Base-by-base conservation (phyloP, 2,329 filamentous ascomycete species). In the Neonectria neomacrospora region DNA sequence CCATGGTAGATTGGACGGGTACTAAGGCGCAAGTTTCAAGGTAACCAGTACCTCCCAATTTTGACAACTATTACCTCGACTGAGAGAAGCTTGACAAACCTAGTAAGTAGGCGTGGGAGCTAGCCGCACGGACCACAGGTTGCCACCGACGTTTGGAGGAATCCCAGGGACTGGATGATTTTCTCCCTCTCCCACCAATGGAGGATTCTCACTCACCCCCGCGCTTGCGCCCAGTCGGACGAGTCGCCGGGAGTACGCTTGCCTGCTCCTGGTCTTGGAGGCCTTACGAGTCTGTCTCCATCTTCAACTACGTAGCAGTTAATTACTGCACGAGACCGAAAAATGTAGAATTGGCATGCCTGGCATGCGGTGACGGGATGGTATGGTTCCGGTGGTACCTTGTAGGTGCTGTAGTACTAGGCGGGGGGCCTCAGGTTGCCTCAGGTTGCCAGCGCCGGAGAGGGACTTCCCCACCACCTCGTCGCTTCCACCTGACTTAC, bases 391-490 rank as follows among this genome's bases (percentile, higher is more conserved):
- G n/a, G n/a, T 37, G 23, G 23, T 37, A 37, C 14, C n/a, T n/a
- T 37, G 23, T 8, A n/a, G 14, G 34, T 2, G 32, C 12, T 34
- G 32, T 34, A 16, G 32, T n/a, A 5, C 32, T 4, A 32, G 4
- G 9, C 30, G 30, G 32, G 12, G 32, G 32, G 32, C 12, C 14
- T 16, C 34, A n/a, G 34, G 34, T 37, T 37, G 2, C 12, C 12
- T 14, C 34, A n/a, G 23, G 23, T 12, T 37, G 34, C 34, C 12
- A 14, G 32, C 5, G n/a, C n/a, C n/a, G n/a, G n/a, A n/a, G n/a
- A n/a, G n/a, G n/a, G n/a, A n/a, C 30, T 34, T 42, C 47, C 55
- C 47, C 54, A 57, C 54, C 34, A 42, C 54, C n/a, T 51, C 56
- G 6, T 34, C 12, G 32, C 55, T 52, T 32, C 39, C 41, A 44